Base-by-base conservation (phyloP, 495 filamentous ascomycete genomes). In the Cercophora samala region DNA sequence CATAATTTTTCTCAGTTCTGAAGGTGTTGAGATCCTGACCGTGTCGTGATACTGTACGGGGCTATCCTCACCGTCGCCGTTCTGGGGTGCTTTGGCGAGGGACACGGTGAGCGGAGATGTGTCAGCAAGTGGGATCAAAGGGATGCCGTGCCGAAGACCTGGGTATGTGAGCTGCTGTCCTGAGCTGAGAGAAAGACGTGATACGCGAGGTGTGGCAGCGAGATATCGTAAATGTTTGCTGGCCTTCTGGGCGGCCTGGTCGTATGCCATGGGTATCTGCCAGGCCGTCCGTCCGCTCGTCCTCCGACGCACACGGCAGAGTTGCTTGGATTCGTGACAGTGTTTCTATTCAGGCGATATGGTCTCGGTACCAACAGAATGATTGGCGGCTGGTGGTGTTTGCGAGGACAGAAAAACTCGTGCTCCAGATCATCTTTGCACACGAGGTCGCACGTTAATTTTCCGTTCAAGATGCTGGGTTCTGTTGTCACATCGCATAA, bases 1-100 rank as follows among this genome's bases (percentile, higher is more conserved):
- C 66, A 72, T 76, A 78, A 73, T n/a, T n/a, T 74, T 54, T 54
- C 60, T 61, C 68, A 66, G 71, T 63, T 63, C 29, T 60, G 64
- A 19, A 8, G 3, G 29, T 32, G 29, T 58, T 58, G 56, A 61
- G n/a, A 42, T 58, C 15, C 24, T 60, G 25, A 22, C 62, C 19
- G 58, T 59, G 29, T 26, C 23, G 63, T 42, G 53, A 69, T 69
- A 70, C 64, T 70, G 64, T 70, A 64, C 55, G 68, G 68, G 42
- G 68, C 21, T 25, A 5, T 29, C 59, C 64, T 37, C 55, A 60
- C 66, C 62, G 66, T 26, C 8, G 17, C 3, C 19, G 46, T 22
- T 21, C 25, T 5, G 56, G 58, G 25, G 32, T 21, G n/a, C 18
- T 21, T 51, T 59, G 54, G 62, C 66, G 56, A 63, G 53, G 21